Percentiles rank a stretch among this genome's conserved stretches.
Evolutionary conservation across 2,329 filamentous ascomycete species (phyloP).

Genomic region (Talaromyces sp.): DNA sequence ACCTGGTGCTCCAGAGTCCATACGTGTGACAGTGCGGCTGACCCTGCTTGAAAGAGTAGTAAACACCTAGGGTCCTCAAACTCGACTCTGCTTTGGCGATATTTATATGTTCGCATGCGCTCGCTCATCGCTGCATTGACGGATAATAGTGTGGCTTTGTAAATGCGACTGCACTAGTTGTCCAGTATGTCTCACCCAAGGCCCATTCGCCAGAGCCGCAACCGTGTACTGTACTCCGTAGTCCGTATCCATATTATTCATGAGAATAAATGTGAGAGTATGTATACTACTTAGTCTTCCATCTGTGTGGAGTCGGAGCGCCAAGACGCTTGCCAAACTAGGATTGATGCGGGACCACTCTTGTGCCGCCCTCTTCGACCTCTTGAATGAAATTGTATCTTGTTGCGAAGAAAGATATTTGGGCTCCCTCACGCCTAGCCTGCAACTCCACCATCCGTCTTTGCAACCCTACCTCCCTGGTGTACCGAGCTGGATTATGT

Average conservation of each 20-base stretch:
- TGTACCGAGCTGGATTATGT: conserved; percentile 40
- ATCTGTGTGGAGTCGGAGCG: background rate
- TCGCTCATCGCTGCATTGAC: background rate
- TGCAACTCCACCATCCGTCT: background rate
- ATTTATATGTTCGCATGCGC: background rate
- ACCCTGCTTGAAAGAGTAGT: background rate
- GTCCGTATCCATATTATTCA: background rate
- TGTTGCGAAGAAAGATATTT: background rate
- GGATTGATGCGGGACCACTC: background rate
- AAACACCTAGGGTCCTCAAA: background rate
- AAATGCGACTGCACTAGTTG: too few relatives aligned
- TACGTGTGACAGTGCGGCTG: background rate
- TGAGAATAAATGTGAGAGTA: too few relatives aligned
- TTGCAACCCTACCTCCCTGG: background rate
- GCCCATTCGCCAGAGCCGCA: background rate
- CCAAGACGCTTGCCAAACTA: background rate
- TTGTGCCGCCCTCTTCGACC: background rate
- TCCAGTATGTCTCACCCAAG: too few relatives aligned
- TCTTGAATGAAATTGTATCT: background rate
- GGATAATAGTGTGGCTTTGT: too few relatives aligned
- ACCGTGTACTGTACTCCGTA: background rate
- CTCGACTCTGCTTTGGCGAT: too few relatives aligned
- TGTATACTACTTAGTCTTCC: too few relatives aligned
- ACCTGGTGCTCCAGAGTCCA: background rate
- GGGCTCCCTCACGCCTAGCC: background rate